Percentiles rank a stretch among this genome's conserved stretches.
Evolutionary conservation across 78 protist species (phyloP).

Genomic region (Dictyostelium purpureum): DNA sequence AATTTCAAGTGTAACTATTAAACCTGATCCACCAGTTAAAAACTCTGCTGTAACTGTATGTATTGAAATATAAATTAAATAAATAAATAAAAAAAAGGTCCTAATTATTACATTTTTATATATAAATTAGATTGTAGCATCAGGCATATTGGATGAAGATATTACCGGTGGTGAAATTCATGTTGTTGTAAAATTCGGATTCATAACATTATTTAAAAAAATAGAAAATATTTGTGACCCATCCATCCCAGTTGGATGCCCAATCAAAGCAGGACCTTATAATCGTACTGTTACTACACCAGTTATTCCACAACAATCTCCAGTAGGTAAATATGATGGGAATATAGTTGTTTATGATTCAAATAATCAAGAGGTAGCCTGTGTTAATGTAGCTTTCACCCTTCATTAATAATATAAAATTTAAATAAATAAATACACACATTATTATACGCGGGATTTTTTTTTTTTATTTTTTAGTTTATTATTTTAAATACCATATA

Average conservation of each 20-base stretch:
- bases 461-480: neutral
- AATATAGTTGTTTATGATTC: slow-evolving; percentile 24
- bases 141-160: slow-evolving; percentile 9
- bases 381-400: slow-evolving; percentile 38
- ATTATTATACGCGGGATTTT: no score
- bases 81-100: no score
- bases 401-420: neutral
- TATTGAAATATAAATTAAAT: no score
- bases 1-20: neutral
- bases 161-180: neutral
- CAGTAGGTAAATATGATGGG: slow-evolving; percentile 58
- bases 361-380: slow-evolving; percentile 18
- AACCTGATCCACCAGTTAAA: slow-evolving; percentile 37
- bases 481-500: slow-evolving; percentile 64
- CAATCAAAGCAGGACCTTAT: neutral
- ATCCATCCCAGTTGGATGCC: neutral
- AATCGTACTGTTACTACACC: neutral
- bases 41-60: neutral
- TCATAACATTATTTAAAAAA: slow-evolving; percentile 31
- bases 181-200: slow-evolving; percentile 25
- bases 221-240: neutral
- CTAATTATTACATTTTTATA: no score
- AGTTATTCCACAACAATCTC: slow-evolving; percentile 44
- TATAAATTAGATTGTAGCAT: no score
- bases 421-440: no score